Conservation (phyloP, 331 rosid genomes). For the Ulmus americana region DNA sequence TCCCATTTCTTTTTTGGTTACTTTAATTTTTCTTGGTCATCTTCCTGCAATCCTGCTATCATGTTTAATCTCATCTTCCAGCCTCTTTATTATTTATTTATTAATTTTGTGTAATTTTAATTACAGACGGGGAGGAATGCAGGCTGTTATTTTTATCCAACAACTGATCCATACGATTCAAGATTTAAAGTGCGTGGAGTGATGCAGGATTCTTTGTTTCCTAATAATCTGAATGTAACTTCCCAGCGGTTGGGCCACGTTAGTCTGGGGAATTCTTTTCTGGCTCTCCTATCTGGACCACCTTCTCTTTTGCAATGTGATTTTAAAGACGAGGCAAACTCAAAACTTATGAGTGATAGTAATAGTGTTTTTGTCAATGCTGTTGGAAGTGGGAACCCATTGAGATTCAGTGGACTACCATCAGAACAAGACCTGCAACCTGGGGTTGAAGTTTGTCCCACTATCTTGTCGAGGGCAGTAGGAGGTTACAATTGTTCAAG, state of each 20-base stretch:
- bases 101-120: neutral
- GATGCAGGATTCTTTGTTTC: conserved; percentile 33
- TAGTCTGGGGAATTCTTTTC: conserved; percentile 38
- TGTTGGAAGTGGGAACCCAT: conserved; percentile 26
- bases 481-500: conserved; percentile 25
- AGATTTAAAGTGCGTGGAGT: conserved; percentile 33
- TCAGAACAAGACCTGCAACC: conserved; percentile 32
- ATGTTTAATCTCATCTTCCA: neutral
- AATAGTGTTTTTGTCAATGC: conserved; percentile 28
- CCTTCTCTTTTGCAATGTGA: conserved; percentile 37
- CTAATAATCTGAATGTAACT: conserved; percentile 22
- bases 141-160: conserved; percentile 21
- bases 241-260: conserved; percentile 28
- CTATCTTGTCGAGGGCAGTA: conserved; percentile 27
- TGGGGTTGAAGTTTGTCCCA: conserved; percentile 26
- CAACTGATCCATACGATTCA: conserved; percentile 26
- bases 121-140: conserved; percentile 32
- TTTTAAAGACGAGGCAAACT: conserved; percentile 32
- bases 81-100: neutral
- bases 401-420: conserved; percentile 22
- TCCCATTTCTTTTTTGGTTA: neutral
- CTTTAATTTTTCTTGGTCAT: neutral
- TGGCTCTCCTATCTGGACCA: conserved; percentile 39
- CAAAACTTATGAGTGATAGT: conserved; percentile 24
- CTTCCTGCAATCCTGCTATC: neutral